Evolutionary conservation across 495 filamentous ascomycete species (phyloP), one percentile per base, ranked within the genome.

Genomic region (Echria macrotheca): DNA sequence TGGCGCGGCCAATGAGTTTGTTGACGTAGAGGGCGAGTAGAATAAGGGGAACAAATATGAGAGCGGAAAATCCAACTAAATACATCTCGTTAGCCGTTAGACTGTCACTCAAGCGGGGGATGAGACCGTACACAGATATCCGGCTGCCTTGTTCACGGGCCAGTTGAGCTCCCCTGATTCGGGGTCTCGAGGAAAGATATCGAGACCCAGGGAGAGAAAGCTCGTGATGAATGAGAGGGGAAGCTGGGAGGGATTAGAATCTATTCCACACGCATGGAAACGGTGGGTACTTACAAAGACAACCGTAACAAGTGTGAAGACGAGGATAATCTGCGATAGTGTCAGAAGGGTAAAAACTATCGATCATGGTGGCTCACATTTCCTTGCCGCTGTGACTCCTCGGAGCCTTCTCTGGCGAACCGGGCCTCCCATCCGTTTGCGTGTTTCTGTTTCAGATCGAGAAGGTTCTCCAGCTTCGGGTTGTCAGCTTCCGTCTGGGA

Each of bases 371-470:
- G n/a, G 18, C 52, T 14, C 19, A 51, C 53, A 29, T 52, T 56
- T 44, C 49, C 49, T 26, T 56, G 54, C 4, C 54, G 43, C 22
- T 52, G 49, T 2, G 42, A 28, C 17, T 52, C 44, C 22, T 56
- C 54, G 2, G 54, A 56, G 10, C 49, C 48, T 41, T 58, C 44
- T 15, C 44, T 43, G 0, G 55, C 47, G 28, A 48, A 54, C 6
- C 57, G 52, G 1, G 62, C 58, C 35, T 65, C 62, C 37, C 44
- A 53, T 5, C 54, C 54, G 28, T 50, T 61, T 5, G 60, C 52
- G n/a, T 65, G 54, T 31, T 61, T 64, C 19, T 54, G 49, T 43
- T 65, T 65, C 7, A 61, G 42, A n/a, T 60, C 49, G 4, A 60
- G 50, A 6, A 60, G 47, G 11, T 57, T 46, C 22, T 54, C 46